These are phyloP conservation scores for Exophiala calicioides DNA, from an alignment of 2,329 filamentous ascomycete species.

Conservation along the genomic window DNA sequence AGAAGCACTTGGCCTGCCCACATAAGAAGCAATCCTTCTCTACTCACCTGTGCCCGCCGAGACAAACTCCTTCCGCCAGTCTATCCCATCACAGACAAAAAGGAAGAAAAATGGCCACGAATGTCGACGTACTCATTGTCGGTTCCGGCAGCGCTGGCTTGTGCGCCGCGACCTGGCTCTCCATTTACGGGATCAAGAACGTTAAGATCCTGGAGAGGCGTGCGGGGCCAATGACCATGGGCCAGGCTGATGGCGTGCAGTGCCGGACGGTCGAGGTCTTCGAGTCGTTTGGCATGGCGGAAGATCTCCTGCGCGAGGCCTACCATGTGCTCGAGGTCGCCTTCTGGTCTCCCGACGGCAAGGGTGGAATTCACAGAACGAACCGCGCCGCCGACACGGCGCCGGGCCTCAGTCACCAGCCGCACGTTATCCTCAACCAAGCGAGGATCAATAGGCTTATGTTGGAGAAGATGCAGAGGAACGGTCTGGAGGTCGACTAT, in stretches of 20 bases:
- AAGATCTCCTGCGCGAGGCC: slow-evolving; percentile 57
- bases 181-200: slow-evolving; percentile 52
- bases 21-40: too few species aligned
- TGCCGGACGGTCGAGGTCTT: slow-evolving; percentile 64
- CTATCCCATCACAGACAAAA: too few species aligned
- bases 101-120: slow-evolving; percentile 29
- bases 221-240: slow-evolving; percentile 55
- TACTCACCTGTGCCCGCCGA: too few species aligned
- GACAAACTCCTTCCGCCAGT: too few species aligned
- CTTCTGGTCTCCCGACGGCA: slow-evolving; percentile 50
- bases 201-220: slow-evolving; percentile 57
- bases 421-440: slow-evolving; percentile 61
- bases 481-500: slow-evolving; percentile 55
- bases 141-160: slow-evolving; percentile 65
- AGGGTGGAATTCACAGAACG: slow-evolving; percentile 48
- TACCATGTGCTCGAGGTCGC: slow-evolving; percentile 61
- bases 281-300: slow-evolving; percentile 59
- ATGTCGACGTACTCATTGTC: slow-evolving; percentile 59
- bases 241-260: slow-evolving; percentile 66
- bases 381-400: slow-evolving; percentile 57
- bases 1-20: too few species aligned
- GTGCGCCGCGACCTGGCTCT: slow-evolving; percentile 62
- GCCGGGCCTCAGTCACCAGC: slow-evolving; percentile 54
- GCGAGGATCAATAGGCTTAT: slow-evolving; percentile 58
- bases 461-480: slow-evolving; percentile 51